Percentiles rank a stretch among this genome's conserved stretches.
These are phyloP conservation scores for Globisporangium cystogenes DNA, from an alignment of 352 stramenopile species.

Conservation along the genomic window DNA sequence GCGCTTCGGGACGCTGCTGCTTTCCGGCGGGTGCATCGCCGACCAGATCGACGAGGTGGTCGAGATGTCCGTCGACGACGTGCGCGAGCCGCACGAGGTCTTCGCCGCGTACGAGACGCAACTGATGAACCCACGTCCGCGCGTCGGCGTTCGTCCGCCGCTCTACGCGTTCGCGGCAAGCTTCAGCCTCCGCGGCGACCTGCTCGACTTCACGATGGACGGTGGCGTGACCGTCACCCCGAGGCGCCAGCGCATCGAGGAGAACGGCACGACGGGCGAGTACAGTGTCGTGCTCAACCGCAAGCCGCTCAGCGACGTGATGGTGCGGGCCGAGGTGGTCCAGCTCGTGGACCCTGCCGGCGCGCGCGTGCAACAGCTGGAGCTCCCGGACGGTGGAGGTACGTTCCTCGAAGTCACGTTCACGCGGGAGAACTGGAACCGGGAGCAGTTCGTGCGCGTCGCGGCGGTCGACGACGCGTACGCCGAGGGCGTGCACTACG, in stretches of 20 bases:
- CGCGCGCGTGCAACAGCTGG: slow-evolving; percentile 34
- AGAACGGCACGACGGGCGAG: slow-evolving; percentile 42
- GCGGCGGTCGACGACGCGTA: slow-evolving; percentile 46
- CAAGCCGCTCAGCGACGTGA: slow-evolving; percentile 43
- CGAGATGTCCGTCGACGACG: slow-evolving; percentile 33
- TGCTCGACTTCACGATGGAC: slow-evolving; percentile 70
- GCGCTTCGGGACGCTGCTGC: slow-evolving; percentile 41
- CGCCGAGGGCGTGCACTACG: slow-evolving; percentile 61
- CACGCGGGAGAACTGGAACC: slow-evolving; percentile 57
- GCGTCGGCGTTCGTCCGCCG: slow-evolving; percentile 13
- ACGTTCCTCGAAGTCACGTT: slow-evolving; percentile 30
- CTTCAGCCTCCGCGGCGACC: slow-evolving; percentile 42
- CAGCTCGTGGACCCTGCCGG: slow-evolving; percentile 20
- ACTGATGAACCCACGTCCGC: slow-evolving; percentile 35
- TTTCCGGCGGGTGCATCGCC: slow-evolving; percentile 38
- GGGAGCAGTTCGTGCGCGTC: slow-evolving; percentile 54
- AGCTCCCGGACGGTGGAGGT: slow-evolving; percentile 13
- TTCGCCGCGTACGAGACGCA: slow-evolving; percentile 47
- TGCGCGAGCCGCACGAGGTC: slow-evolving; percentile 31
- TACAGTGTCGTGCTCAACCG: slow-evolving; percentile 71
- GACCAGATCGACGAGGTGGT: slow-evolving; percentile 36
- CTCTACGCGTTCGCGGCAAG: slow-evolving; percentile 55
- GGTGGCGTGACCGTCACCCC: slow-evolving; percentile 53
- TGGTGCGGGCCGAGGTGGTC: slow-evolving; percentile 34
- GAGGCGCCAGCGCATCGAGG: slow-evolving; percentile 34